Percentiles rank a stretch among this genome's conserved stretches.
Conservation (phyloP, 225 moss, liverwort and hornwort species). For the Rhytidiadelphus loreus region DNA sequence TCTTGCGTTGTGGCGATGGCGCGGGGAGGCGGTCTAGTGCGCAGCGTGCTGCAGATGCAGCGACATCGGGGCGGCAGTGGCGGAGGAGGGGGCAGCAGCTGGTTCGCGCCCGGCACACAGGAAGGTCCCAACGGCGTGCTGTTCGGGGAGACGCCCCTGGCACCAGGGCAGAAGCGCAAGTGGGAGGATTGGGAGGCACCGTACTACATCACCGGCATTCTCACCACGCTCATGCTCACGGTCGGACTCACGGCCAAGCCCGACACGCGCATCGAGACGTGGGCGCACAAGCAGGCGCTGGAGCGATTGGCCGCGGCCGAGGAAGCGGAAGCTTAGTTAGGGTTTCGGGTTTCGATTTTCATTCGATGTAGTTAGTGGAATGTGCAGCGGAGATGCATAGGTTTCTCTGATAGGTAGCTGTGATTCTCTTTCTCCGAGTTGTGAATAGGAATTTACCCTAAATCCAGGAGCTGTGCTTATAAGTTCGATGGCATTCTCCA, state of each 20-base stretch:
- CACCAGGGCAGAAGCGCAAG: conserved; percentile 50
- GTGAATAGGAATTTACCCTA: not conserved
- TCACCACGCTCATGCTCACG: conserved; percentile 50
- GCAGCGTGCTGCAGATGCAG: conserved; percentile 28
- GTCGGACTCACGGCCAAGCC: conserved; percentile 68
- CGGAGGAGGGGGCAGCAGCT: conserved; percentile 44
- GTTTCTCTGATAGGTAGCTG: not conserved
- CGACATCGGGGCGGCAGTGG: not conserved
- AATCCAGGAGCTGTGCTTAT: not conserved
- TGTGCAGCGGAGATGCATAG: not conserved
- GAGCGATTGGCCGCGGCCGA: conserved; percentile 38
- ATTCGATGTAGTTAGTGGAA: not conserved
- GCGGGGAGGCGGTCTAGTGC: conserved; percentile 14
- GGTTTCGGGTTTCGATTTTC: not conserved
- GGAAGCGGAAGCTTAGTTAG: not conserved
- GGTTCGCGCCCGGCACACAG: conserved; percentile 60
- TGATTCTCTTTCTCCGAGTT: not conserved
- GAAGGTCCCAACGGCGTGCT: conserved; percentile 56
- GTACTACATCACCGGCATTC: conserved; percentile 46
- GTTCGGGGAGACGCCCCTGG: conserved; percentile 63
- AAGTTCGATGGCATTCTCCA: conserved; percentile 11
- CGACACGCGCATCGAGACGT: conserved; percentile 66
- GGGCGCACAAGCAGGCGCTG: conserved; percentile 68
- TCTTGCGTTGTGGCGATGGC: not conserved
- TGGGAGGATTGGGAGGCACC: conserved; percentile 92